Percentiles rank a stretch among this genome's conserved stretches.
phyloP scores from a whole-genome alignment of 179 eudicot species.

The Patellifolia procumbens region DNA sequence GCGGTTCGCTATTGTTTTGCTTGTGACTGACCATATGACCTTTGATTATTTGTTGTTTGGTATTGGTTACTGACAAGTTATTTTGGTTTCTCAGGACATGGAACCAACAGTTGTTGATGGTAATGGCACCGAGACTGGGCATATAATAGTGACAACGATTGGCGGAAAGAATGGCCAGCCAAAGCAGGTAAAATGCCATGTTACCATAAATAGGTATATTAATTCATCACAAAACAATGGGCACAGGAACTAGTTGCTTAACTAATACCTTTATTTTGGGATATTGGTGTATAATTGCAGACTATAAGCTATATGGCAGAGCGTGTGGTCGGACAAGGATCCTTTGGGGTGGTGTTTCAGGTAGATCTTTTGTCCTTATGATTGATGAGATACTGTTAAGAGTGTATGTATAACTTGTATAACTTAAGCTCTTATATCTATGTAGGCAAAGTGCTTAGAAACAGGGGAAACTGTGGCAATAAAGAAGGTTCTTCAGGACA shows the following conservation, averaged over 20 bases:
- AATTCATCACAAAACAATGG: background rate
- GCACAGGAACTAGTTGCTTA: background rate
- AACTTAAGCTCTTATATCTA: conserved; percentile 12
- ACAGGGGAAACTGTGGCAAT: conserved; percentile 75
- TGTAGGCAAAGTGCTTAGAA: conserved; percentile 71
- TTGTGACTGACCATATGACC: background rate
- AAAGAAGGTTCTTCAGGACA: conserved; percentile 73
- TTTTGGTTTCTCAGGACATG: conserved; percentile 48
- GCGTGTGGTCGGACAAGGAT: conserved; percentile 70
- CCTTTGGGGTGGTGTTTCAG: conserved; percentile 79
- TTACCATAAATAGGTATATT: conserved; percentile 12
- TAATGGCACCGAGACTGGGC: conserved; percentile 69
- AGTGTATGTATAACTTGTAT: background rate
- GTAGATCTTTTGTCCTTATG: conserved; percentile 24
- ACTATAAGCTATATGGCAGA: conserved; percentile 84
- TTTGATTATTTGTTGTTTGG: background rate
- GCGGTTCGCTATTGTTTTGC: background rate
- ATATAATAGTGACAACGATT: conserved; percentile 72
- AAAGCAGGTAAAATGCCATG: conserved; percentile 56
- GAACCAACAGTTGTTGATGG: conserved; percentile 63
- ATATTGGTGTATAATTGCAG: conserved; percentile 31
- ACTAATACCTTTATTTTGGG: background rate
- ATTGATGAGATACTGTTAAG: background rate
- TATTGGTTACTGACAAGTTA: background rate
- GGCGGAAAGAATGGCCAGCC: conserved; percentile 77